These are phyloP conservation scores for Solanum dulcamara DNA, from an alignment of 257 asterid species.

Conservation along the genomic window DNA sequence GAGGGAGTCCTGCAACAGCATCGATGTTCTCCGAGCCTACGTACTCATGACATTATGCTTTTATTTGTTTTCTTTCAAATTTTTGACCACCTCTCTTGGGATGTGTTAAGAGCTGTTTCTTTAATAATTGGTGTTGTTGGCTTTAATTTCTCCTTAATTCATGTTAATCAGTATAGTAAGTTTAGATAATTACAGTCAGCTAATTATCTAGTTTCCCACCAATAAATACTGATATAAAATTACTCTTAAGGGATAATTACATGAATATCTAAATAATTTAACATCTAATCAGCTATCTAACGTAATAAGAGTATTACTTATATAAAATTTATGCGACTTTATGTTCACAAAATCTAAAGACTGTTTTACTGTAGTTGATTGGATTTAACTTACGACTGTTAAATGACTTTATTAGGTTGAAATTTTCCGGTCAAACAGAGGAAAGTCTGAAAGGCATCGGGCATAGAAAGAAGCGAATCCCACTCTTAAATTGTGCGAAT, in stretches of 20 bases:
- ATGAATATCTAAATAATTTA: too few relatives aligned
- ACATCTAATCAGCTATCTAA: too few relatives aligned
- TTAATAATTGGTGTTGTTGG: not conserved
- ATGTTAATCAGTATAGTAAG: not conserved
- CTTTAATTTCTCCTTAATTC: not conserved
- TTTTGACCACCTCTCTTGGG: not conserved
- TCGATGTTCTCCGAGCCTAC: not conserved
- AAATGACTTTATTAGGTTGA: not conserved
- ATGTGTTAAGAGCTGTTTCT: not conserved
- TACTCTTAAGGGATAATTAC: too few relatives aligned
- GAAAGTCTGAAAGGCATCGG: not conserved
- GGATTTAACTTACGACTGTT: not conserved
- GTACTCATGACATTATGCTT: not conserved
- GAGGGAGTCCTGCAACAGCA: too few relatives aligned
- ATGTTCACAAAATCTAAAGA: not conserved
- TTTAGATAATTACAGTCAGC: not conserved
- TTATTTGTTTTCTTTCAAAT: not conserved
- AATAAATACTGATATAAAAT: too few relatives aligned
- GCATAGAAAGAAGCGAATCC: slow-evolving; percentile 27
- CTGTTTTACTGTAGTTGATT: not conserved
- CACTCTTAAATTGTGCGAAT: slow-evolving; percentile 1
- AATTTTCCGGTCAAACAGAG: not conserved
- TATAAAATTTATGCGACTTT: too few relatives aligned
- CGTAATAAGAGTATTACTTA: too few relatives aligned
- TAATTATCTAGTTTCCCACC: not conserved